Base-by-base conservation (phyloP, 139 green algal genomes). In the Nannochloris sp. region DNA sequence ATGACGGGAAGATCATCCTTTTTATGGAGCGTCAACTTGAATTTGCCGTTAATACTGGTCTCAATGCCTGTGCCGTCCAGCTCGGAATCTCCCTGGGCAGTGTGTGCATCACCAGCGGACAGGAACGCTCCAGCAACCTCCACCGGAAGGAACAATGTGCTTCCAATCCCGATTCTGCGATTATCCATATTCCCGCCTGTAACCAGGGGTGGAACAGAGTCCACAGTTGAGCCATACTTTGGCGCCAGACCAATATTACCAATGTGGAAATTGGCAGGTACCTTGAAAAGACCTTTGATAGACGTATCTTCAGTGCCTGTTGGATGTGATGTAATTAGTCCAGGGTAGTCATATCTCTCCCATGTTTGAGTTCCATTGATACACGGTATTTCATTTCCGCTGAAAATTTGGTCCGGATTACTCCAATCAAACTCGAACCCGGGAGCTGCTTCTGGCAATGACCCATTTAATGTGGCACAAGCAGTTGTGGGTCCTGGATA, bases 21-120 rank as follows among this genome's bases (percentile, higher is more conserved):
- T 67, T 88, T 88, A 74, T 76, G 78, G 53, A 88, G 59, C 2
- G 81, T 88, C 36, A 88, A 55, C 51, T 79, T 81, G 63, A 87
- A 79, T 23, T 74, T 61, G 17, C 71, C 82, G 3, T 80, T 88
- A 40, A 88, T 79, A 45, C 59, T 75, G 36, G 82, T 86, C 69
- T 88, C 82, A 46, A 88, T 79, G 44, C 55, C 82, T n/a, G 81
- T 88, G 20, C 82, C 81, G 55, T 83, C 76, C 40, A 82, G 63
- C 56, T 87, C 81, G 25, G 43, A 70, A 59, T 88, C 81, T 31
- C 81, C 82, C 67, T 88, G 81, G 1, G 80, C 78, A 13, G 70
- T 72, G 67, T 88, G 82, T 2, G 71, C 61, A 31, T 88, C 82
- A 14, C 82, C 82, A 74, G 87, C 79, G 33, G 81, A 82, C 29